Evolutionary conservation across 192 early-diverging fungal genomes (phyloP).

Genomic region (Glomus cerebriforme): DNA sequence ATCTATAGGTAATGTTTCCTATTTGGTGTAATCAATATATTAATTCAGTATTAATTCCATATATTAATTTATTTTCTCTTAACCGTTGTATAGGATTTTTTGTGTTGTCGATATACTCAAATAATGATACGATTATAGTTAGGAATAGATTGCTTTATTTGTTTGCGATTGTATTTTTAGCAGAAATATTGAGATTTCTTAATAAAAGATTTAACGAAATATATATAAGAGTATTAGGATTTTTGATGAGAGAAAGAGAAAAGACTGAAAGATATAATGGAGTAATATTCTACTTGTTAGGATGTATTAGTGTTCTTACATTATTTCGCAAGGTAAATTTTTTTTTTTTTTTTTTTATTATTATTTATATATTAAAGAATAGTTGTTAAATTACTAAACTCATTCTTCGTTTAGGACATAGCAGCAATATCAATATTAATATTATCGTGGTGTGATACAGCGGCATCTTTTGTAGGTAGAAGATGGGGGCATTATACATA

Average conservation of each 20-base stretch:
- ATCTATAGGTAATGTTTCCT: constrained; percentile 41
- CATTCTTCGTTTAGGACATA: constrained; percentile 43
- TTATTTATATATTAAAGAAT: neutral
- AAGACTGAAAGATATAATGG: constrained; percentile 41
- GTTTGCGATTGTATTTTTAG: constrained; percentile 33
- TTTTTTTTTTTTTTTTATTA: neutral
- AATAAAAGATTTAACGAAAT: constrained; percentile 40
- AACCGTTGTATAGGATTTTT: constrained; percentile 38
- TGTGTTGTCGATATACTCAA: constrained; percentile 34
- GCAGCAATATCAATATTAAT: constrained; percentile 48
- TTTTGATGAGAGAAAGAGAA: constrained; percentile 50
- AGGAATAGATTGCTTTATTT: constrained; percentile 28
- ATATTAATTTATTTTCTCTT: no score
- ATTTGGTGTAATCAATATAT: neutral
- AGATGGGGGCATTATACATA: constrained; percentile 46
- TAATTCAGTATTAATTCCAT: neutral
- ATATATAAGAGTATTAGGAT: constrained; percentile 42
- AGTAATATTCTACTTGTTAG: constrained; percentile 45
- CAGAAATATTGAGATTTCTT: constrained; percentile 44
- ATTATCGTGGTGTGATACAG: constrained; percentile 51
- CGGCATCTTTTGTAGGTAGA: constrained; percentile 45
- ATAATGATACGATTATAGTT: constrained; percentile 28
- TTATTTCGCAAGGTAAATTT: constrained; percentile 29
- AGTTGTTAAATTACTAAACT: neutral
- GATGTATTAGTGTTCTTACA: constrained; percentile 30